Evolutionary conservation across 352 stramenopile genomes (phyloP), one percentile per base, ranked within the genome.

Genomic region (Phytopythium delawarense): DNA sequence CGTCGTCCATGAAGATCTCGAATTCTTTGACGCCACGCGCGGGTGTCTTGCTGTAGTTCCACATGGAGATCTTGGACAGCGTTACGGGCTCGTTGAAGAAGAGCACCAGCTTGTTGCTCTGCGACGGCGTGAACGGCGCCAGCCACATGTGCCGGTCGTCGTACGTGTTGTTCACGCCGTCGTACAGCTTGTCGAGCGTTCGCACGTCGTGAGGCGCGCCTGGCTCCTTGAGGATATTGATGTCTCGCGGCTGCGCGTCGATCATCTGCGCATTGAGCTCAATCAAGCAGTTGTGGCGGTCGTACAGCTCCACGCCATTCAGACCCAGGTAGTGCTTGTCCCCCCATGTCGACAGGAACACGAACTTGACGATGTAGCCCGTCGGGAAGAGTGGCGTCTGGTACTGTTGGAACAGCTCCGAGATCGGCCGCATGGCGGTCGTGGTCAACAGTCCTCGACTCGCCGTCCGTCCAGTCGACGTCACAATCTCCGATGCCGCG

Each of bases 31-130:
- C 89, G 21, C 89, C 89, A 8, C 89, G 81, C 3, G 72, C 46
- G 1, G 87, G 81, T 9, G 89, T 94, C 69, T 94, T 94, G 71
- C 72, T 89, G 71, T 96, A 96, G 62, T 96, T 96, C 80, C 80
- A 94, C 18, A 96, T n/a, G 1, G 76, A 83, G 59, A 95, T 84
- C 51, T 81, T 82, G 21, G 85, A 94, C n/a, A 94, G 62, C 2
- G 79, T 79, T 16, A 94, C 69, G 0, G 84, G 84, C 30, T 85
- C 76, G 56, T 96, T 87, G 67, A 92, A 96, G 46, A 91, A 86
- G 23, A 92, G 60, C 13, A 88, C 72, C 30, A 96, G 65, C 44
- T 87, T 85, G 60, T 94, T 94, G 23, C 67, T 67, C 21, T 84
- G 70, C 21, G 77, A 73, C 40, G 80, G 78, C n/a, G 80, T 79